Percentiles rank a stretch among this genome's conserved stretches.
Evolutionary conservation across 2,329 filamentous ascomycete genomes (phyloP).

Genomic region (Sporothrix pallida): DNA sequence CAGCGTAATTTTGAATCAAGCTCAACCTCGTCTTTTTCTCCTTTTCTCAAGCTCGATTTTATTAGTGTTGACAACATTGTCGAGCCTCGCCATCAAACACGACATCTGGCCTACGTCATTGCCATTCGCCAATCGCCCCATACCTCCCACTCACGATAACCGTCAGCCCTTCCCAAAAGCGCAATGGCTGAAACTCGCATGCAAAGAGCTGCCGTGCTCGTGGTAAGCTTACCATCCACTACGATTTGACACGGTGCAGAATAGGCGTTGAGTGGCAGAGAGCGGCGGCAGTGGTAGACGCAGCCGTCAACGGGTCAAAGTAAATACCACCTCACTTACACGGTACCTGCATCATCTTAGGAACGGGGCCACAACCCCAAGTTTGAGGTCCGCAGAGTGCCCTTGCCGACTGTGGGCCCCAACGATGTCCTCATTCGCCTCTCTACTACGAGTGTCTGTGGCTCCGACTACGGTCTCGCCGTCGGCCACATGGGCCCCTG

Average conservation of each 20-base stretch:
- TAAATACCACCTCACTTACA: conserved; percentile 14
- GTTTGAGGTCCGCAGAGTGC: conserved; percentile 39
- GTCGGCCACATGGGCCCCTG: conserved; percentile 47
- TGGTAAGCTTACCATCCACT: conserved; percentile 28
- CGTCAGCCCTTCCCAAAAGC: too few species aligned
- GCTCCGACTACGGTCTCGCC: conserved; percentile 49
- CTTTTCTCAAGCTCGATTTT: too few species aligned
- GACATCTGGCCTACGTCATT: not conserved
- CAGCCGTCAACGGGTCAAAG: not conserved
- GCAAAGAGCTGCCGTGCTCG: conserved; percentile 35
- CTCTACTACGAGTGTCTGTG: conserved; percentile 48
- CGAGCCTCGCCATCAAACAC: not conserved
- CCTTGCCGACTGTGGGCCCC: conserved; percentile 42
- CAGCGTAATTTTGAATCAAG: not conserved
- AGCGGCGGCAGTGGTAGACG: not conserved
- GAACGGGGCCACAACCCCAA: conserved; percentile 32
- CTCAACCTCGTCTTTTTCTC: too few species aligned
- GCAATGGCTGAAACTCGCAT: conserved; percentile 6
- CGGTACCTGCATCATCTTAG: conserved; percentile 19
- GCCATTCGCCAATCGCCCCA: too few species aligned
- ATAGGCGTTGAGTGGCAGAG: not conserved
- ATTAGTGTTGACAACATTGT: too few species aligned
- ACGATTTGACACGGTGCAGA: not conserved
- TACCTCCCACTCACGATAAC: not conserved
- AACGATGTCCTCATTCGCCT: conserved; percentile 47